Evolutionary conservation across 1,284 basidiomycete genomes (phyloP).

Genomic region (Agaricales sp.): DNA sequence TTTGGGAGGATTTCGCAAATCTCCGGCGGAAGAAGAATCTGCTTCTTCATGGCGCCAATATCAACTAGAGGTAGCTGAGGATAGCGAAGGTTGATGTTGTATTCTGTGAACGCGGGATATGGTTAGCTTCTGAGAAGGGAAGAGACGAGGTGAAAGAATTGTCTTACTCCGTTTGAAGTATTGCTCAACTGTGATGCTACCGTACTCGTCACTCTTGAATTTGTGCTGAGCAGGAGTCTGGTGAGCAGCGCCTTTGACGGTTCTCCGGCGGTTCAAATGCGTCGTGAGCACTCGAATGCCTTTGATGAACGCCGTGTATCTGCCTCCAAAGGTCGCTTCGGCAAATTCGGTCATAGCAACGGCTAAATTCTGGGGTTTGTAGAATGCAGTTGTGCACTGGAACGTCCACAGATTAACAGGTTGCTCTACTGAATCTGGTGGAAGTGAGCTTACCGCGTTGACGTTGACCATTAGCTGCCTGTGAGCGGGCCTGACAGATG

Average conservation of each 20-base stretch:
- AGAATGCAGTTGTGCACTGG: conserved; percentile 60
- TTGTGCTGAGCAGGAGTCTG: conserved; percentile 32
- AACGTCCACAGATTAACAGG: conserved; percentile 46
- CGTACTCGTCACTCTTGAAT: conserved; percentile 46
- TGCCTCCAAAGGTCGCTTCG: conserved; percentile 22
- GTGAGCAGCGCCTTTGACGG: conserved; percentile 33
- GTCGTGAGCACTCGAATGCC: conserved; percentile 46
- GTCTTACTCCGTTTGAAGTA: conserved; percentile 51
- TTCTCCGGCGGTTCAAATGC: conserved; percentile 42
- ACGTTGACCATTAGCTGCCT: conserved; percentile 67
- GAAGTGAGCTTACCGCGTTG: conserved; percentile 43
- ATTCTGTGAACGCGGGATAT: conserved; percentile 33
- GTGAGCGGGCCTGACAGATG: conserved; percentile 52
- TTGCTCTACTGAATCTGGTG: conserved; percentile 7
- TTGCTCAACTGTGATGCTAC: conserved; percentile 43
- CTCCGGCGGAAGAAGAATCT: conserved; percentile 48
- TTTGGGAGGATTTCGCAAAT: conserved; percentile 58
- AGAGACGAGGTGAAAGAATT: too few species aligned
- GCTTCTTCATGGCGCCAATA: conserved; percentile 30
- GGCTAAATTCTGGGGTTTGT: conserved; percentile 50
- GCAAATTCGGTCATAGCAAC: conserved; percentile 41
- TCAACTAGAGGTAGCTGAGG: conserved; percentile 51
- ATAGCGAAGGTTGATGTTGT: conserved; percentile 38
- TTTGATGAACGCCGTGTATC: conserved; percentile 41
- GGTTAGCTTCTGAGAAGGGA: neutral